phyloP scores from a whole-genome alignment of 495 filamentous ascomycete species.

The Haplographium delicatum region DNA sequence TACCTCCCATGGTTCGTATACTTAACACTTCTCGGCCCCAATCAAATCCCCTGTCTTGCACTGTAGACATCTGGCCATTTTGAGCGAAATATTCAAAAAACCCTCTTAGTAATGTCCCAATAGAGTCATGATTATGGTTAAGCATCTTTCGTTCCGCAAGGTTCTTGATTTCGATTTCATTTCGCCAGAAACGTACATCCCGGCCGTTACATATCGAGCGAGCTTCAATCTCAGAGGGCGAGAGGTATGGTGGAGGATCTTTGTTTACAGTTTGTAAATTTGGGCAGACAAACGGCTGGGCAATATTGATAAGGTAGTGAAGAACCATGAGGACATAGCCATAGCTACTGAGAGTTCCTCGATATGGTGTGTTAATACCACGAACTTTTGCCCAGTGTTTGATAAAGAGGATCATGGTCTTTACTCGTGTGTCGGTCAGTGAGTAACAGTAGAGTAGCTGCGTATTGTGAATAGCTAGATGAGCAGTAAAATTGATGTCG shows the following conservation, averaged over 20 bases:
- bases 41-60: constrained; percentile 48
- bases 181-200: constrained; percentile 62
- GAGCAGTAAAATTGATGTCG: constrained; percentile 81
- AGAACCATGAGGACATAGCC: constrained; percentile 90
- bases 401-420: constrained; percentile 71
- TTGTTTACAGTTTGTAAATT: constrained; percentile 62
- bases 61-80: constrained; percentile 36
- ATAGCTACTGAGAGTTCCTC: constrained; percentile 76
- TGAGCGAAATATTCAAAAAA: constrained; percentile 82
- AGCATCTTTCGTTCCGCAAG: constrained; percentile 45
- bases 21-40: constrained; percentile 70
- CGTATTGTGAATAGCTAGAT: constrained; percentile 74
- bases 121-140: constrained; percentile 52
- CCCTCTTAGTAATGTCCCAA: constrained; percentile 62
- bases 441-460: constrained; percentile 72
- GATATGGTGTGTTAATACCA: constrained; percentile 76
- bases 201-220: constrained; percentile 45
- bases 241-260: constrained; percentile 34
- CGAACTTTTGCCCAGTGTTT: constrained; percentile 80
- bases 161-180: constrained; percentile 54
- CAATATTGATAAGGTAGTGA: constrained; percentile 81
- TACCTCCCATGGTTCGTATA: constrained; percentile 61
- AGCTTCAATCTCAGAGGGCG: constrained; percentile 32
- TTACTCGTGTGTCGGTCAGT: constrained; percentile 64
- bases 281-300: constrained; percentile 67